Base-by-base conservation (phyloP, 225 moss, liverwort and hornwort genomes). In the Bryoerythrophyllum caledonicum region DNA sequence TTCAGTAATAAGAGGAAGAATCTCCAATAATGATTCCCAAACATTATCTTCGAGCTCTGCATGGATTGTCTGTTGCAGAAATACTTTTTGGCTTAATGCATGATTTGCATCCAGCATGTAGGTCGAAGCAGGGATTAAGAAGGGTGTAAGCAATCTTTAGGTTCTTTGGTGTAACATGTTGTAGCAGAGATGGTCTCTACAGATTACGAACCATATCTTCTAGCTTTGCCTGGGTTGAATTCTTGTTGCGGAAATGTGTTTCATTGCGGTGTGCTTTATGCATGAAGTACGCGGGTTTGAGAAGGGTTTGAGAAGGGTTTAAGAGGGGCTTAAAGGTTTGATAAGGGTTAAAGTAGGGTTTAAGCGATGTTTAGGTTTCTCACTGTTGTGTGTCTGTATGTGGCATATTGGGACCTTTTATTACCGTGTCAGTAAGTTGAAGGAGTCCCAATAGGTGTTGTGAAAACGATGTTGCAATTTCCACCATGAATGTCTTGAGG, bases 291-390 rank as follows among this genome's bases (percentile, higher is more conserved):
- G 10, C 1, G 48, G 48, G 6, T 48, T 46, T 48, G 17, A 19
- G 48, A n/a, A n/a, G n/a, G n/a, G n/a, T n/a, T n/a, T n/a, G n/a
- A n/a, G n/a, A 6, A 49, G 48, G 48, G 1, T 49, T 17, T 6
- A 17, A 49, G 17, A 49, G 17, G 41, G 43, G 71, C n/a, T 72
- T 74, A 54, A 54, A 25, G 26, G 40, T 57, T 57, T 80, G 56
- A 57, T n/a, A 17, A 72, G 78, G 66, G 58, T 72, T 78, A 70
- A 70, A 58, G 51, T 48, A 51, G 68, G 68, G 68, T 74, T 74
- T 79, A 34, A 53, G 61, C 30, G 23, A 21, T 19, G 38, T 41
- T 38, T 49, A 38, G 61, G 43, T 32, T 14, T 20, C 12, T 44
- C 1, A 8, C 1, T 1, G 38, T 8, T 38, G 38, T 10, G 23